Base-by-base conservation (phyloP, 2,329 filamentous ascomycete genomes). In the Ustulina deusta region DNA sequence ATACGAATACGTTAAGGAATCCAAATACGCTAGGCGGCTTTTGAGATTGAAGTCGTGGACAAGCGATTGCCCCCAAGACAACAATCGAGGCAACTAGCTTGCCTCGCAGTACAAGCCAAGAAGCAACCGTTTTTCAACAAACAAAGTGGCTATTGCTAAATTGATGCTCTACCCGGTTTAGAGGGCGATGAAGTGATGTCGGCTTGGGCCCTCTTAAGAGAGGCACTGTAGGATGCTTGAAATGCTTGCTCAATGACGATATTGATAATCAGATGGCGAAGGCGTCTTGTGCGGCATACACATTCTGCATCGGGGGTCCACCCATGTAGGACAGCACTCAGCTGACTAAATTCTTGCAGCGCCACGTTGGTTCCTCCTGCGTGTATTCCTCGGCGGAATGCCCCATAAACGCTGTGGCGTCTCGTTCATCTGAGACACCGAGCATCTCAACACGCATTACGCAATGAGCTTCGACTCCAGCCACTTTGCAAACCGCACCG, bases 401-500 rank as follows among this genome's bases (percentile, higher is more conserved):
- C 10, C 17, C 40, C 15, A 36, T 6, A 29, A 46, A 58, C 10
- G 25, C 17, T 48, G n/a, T 42, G 17, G 15, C 15, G 6, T 17
- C 32, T 40, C 17, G 34, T 22, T 51, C 25, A 20, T 27, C 20
- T 29, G 20, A 25, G 9, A 48, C 22, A 48, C 22, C 34, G 2
- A 4, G 22, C 20, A 20, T 6, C 17, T 11, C 20, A 17, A 25
- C 56, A 22, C 38, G 25, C 10, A 34, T 48, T 11, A 57, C 49
- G 55, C 38, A 25, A 38, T 68, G 4, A 76, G 38, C 69, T 79
- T 81, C 54, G 70, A 77, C 76, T 89, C 86, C 2, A 87, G 71
- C 86, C 85, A 87, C 74, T 83, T 87, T 22, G 86, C 83, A 70
- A 89, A 85, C 72, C 81, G 82, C 60, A 89, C 87, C 6, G 83